Conservation (phyloP, 2,329 filamentous ascomycete species). For the Phyllosticta paracitricarpa region DNA sequence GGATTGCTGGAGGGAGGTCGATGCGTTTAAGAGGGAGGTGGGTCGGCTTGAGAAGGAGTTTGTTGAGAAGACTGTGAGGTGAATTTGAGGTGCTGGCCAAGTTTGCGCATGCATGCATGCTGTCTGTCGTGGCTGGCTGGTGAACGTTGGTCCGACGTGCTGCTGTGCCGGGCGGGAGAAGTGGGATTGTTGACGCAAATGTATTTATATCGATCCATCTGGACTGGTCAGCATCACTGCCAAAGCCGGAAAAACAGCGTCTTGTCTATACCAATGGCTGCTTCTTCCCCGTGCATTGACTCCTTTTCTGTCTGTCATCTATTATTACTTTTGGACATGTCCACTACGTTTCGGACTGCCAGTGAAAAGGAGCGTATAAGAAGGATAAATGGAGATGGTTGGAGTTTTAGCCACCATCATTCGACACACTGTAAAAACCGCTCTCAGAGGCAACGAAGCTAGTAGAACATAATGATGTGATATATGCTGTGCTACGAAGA, state of each 20-base stretch:
- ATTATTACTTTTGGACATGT: too few species aligned
- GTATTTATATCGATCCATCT: neutral
- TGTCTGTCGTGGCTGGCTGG: too few species aligned
- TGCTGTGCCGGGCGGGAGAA: neutral
- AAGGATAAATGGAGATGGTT: too few species aligned
- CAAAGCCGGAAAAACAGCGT: neutral
- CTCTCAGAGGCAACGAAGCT: too few species aligned
- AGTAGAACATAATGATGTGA: neutral
- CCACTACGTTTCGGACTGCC: too few species aligned
- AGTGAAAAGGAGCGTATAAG: too few species aligned
- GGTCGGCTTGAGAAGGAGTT: conserved; percentile 75
- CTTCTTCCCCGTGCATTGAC: too few species aligned
- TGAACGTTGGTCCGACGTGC: neutral
- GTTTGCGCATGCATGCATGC: too few species aligned
- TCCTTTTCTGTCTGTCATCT: too few species aligned
- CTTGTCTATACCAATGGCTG: neutral
- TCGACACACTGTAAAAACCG: too few species aligned
- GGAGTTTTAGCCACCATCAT: too few species aligned
- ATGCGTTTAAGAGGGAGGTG: conserved; percentile 83
- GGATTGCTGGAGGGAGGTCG: conserved; percentile 91
- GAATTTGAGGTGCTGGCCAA: conserved; percentile 7
- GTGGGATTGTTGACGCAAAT: neutral
- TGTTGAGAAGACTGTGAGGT: conserved; percentile 67
- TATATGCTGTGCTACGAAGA: neutral
- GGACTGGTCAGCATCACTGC: neutral